Percentiles rank a stretch among this genome's conserved stretches.
Conservation (phyloP, 495 filamentous ascomycete genomes). For the Aspergillus leporis region DNA sequence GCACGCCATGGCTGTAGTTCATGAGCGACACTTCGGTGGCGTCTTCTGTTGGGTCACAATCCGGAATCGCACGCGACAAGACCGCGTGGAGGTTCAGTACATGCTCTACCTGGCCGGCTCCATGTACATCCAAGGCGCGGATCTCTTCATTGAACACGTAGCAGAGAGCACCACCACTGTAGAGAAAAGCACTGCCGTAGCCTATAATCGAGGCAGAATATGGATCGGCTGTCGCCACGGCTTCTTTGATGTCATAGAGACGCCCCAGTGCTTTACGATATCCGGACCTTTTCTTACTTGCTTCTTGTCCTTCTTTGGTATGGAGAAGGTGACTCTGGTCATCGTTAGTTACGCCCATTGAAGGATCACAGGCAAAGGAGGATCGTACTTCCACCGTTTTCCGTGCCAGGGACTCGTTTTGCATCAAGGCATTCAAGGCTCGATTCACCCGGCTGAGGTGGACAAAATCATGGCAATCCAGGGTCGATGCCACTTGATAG, state of each 20-base stretch:
- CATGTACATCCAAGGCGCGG: slow-evolving; percentile 64
- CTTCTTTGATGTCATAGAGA: slow-evolving; percentile 60
- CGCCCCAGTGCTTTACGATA: slow-evolving; percentile 59
- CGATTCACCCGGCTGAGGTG: slow-evolving; percentile 52
- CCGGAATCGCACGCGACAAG: slow-evolving; percentile 35
- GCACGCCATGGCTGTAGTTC: slow-evolving; percentile 60
- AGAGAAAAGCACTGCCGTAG: slow-evolving; percentile 61
- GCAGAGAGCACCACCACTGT: slow-evolving; percentile 62
- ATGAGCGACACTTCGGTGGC: slow-evolving; percentile 57
- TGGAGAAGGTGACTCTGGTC: slow-evolving; percentile 53
- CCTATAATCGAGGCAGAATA: slow-evolving; percentile 62
- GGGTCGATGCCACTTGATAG: slow-evolving; percentile 50
- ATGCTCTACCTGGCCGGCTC: slow-evolving; percentile 50
- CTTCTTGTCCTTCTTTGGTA: slow-evolving; percentile 59
- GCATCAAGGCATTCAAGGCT: slow-evolving; percentile 52
- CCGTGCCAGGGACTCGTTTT: slow-evolving; percentile 63
- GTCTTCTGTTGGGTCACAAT: slow-evolving; percentile 24
- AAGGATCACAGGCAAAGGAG: not conserved
- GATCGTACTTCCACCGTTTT: slow-evolving; percentile 57
- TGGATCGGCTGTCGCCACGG: slow-evolving; percentile 62
- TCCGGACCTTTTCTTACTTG: slow-evolving; percentile 40
- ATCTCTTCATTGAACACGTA: slow-evolving; percentile 59
- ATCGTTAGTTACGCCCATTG: not conserved
- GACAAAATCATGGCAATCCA: slow-evolving; percentile 45
- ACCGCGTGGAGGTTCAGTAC: slow-evolving; percentile 57